Conservation (phyloP, 129 eudicot genomes). For the Mikania micrantha region DNA sequence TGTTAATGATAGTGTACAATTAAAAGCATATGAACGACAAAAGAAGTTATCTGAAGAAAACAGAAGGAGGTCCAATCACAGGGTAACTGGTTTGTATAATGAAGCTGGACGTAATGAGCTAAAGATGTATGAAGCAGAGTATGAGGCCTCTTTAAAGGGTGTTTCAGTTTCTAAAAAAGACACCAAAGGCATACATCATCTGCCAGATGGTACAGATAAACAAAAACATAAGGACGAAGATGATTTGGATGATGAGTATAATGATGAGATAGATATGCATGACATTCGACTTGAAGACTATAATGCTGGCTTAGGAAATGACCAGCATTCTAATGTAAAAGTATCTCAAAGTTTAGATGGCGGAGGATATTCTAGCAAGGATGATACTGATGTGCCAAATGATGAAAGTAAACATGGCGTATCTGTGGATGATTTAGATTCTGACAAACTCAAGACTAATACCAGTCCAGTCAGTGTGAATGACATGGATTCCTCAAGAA, state of each 20-base stretch:
- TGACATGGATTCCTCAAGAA: conserved; percentile 40
- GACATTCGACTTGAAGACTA: conserved; percentile 74
- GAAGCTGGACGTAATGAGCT: conserved; percentile 97
- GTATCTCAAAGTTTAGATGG: conserved; percentile 31
- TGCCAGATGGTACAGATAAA: conserved; percentile 27
- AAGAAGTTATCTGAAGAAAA: conserved; percentile 26
- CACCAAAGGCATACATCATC: conserved; percentile 16
- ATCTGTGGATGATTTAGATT: conserved; percentile 35
- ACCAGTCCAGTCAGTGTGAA: conserved; percentile 34
- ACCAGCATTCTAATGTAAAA: conserved; percentile 22
- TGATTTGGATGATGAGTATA: conserved; percentile 80
- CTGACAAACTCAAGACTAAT: conserved; percentile 29
- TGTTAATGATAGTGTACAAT: conserved; percentile 26
- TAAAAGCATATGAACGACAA: conserved; percentile 15
- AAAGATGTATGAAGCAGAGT: conserved; percentile 80
- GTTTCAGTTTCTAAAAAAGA: conserved; percentile 30
- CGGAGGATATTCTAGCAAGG: conserved; percentile 30
- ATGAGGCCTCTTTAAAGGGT: conserved; percentile 80
- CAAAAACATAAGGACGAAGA: conserved; percentile 31
- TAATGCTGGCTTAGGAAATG: conserved; percentile 39
- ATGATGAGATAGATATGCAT: conserved; percentile 83
- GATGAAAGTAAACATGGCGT: conserved; percentile 33
- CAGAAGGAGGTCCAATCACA: conserved; percentile 32
- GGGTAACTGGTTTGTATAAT: conserved; percentile 64
- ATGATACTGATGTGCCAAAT: conserved; percentile 23